These are phyloP conservation scores for Candida saitoana DNA, from an alignment of 805 yeast species.

Conservation along the genomic window DNA sequence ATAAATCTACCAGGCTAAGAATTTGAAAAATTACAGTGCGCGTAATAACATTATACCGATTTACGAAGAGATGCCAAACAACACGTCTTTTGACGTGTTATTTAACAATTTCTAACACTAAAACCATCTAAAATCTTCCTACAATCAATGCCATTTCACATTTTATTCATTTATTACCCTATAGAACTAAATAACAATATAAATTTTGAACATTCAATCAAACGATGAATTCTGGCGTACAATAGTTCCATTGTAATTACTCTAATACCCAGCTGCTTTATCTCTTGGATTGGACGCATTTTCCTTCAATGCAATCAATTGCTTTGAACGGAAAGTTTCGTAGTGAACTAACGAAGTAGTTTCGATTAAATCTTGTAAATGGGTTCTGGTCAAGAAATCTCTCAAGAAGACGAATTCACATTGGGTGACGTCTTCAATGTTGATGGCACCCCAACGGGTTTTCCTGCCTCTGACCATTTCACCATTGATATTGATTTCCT, in stretches of 20 bases:
- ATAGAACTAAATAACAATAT: no score
- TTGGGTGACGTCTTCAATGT: slow-evolving; percentile 90
- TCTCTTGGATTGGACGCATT: slow-evolving; percentile 57
- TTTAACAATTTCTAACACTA: no score
- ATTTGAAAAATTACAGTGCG: neutral
- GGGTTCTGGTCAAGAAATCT: slow-evolving; percentile 92
- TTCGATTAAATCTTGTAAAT: slow-evolving; percentile 92
- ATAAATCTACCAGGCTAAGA: no score
- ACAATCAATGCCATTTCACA: no score
- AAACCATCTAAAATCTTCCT: no score
- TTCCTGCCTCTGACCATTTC: slow-evolving; percentile 83
- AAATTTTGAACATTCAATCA: no score
- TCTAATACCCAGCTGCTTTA: no score
- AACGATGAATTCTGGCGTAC: no score
- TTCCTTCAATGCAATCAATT: slow-evolving; percentile 89
- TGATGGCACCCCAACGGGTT: slow-evolving; percentile 90
- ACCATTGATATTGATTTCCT: slow-evolving; percentile 70
- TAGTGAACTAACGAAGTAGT: slow-evolving; percentile 84
- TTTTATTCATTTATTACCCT: neutral
- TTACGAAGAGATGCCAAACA: no score
- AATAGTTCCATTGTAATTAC: no score
- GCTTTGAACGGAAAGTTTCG: slow-evolving; percentile 90
- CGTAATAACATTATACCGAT: no score
- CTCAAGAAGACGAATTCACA: slow-evolving; percentile 94
- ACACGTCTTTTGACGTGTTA: no score